Percentiles rank a stretch among this genome's conserved stretches.
phyloP scores from a whole-genome alignment of 2,329 filamentous ascomycete genomes.

The Ceratocystis cacaofunesta region DNA sequence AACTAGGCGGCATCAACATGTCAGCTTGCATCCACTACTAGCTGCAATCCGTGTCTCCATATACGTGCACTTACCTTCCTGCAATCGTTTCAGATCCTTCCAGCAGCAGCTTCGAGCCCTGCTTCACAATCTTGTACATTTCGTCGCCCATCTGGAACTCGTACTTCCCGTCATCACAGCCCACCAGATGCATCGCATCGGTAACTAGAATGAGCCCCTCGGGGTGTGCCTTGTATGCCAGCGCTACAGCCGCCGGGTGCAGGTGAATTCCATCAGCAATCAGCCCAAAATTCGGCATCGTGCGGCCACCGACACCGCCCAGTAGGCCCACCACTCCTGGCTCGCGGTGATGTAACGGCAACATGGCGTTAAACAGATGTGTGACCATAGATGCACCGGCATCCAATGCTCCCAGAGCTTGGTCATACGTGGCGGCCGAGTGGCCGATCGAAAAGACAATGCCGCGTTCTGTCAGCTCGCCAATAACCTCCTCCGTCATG shows the following conservation, averaged over 20 bases:
- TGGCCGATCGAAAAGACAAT: conserved; percentile 75
- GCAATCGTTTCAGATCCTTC: conserved; percentile 69
- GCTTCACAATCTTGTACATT: conserved; percentile 49
- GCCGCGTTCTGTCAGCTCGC: conserved; percentile 45
- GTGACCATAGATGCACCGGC: conserved; percentile 79
- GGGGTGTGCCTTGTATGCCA: conserved; percentile 75
- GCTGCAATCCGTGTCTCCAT: not conserved
- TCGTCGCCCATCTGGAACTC: conserved; percentile 64
- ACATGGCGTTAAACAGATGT: conserved; percentile 89
- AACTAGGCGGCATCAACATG: conserved; percentile 28
- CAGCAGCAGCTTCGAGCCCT: conserved; percentile 55
- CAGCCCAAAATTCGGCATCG: conserved; percentile 68
- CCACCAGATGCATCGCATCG: conserved; percentile 79
- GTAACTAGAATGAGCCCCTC: conserved; percentile 79
- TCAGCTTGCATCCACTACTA: not conserved
- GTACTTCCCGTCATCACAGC: conserved; percentile 70
- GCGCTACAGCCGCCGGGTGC: conserved; percentile 75
- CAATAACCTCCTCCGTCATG: conserved; percentile 53
- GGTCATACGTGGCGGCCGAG: conserved; percentile 73
- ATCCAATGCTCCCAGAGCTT: conserved; percentile 56
- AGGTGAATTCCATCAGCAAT: conserved; percentile 86
- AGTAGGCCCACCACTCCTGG: conserved; percentile 80
- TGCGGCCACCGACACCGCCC: conserved; percentile 20
- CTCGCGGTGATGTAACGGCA: conserved; percentile 77
- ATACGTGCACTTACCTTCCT: conserved; percentile 40